Conservation (phyloP, 768 basidiomycete genomes). For the Tubosaeta sp. region DNA sequence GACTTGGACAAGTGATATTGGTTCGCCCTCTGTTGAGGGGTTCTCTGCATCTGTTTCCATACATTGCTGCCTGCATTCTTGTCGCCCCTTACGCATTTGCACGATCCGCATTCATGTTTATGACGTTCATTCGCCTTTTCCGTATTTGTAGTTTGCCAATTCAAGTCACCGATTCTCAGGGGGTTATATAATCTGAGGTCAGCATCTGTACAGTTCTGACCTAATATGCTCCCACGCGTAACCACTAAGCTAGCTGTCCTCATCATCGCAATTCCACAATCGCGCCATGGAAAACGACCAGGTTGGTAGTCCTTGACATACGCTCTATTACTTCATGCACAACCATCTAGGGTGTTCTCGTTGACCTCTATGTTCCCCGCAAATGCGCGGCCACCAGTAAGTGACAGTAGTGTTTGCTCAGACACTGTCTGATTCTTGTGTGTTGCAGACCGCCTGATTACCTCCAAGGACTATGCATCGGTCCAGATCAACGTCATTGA, state of each 20-base stretch:
- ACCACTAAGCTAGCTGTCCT: background rate
- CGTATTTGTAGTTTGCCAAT: too few relatives aligned
- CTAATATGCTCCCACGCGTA: constrained; percentile 26
- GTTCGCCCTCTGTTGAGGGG: constrained; percentile 1
- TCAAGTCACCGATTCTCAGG: too few relatives aligned
- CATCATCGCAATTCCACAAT: constrained; percentile 7
- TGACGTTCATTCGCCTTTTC: too few relatives aligned
- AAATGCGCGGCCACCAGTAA: constrained; percentile 97
- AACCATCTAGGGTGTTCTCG: constrained; percentile 81
- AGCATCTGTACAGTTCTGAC: constrained; percentile 31
- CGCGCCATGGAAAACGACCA: constrained; percentile 86
- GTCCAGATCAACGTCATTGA: constrained; percentile 95
- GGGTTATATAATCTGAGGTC: constrained; percentile 2
- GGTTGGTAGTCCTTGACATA: constrained; percentile 40
- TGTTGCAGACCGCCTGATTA: constrained; percentile 87
- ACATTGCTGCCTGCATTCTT: constrained; percentile 23
- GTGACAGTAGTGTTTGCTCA: constrained; percentile 29
- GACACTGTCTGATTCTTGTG: background rate
- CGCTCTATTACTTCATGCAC: background rate
- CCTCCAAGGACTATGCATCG: constrained; percentile 97
- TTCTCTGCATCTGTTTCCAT: constrained; percentile 14
- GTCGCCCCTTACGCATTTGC: constrained; percentile 14
- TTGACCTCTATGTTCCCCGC: constrained; percentile 99
- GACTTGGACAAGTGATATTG: constrained; percentile 26
- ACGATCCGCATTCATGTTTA: constrained; percentile 19